Base-by-base conservation (phyloP, 176 grass and related monocot species). In the Zea luxurians region DNA sequence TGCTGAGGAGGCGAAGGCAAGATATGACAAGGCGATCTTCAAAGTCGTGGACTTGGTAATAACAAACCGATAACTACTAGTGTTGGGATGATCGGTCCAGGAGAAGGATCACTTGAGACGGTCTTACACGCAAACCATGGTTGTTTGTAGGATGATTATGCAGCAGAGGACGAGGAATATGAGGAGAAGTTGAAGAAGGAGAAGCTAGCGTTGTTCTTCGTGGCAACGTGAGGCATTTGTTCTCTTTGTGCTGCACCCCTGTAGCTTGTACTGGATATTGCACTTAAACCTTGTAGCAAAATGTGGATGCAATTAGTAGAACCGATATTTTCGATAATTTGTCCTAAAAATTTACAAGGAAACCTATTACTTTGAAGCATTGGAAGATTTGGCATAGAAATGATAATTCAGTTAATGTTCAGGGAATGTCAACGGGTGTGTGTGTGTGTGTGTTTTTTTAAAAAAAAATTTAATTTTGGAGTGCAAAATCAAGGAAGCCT, bases 31-130 rank as follows among this genome's bases (percentile, higher is more conserved):
- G 85, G 91, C 89, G 4, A 48, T 72, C 63, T 94, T 97, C 71
- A 97, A 90, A 97, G 87, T 97, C 70, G 74, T 90, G 34, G 94
- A 92, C 87, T 46, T 97, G 86, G 94, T 97, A 91, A 68, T 97
- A 91, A 68, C 83, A 75, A 60, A 83, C 60, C 8, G 80, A 58
- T 46, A 66, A 58, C 5, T n/a, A n/a, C n/a, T 52, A 18, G 13
- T 58, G 20, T 16, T 10, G 3, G 17, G 60, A n/a, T n/a, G n/a
- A n/a, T n/a, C n/a, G n/a, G n/a, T n/a, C n/a, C n/a, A n/a, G n/a
- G n/a, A n/a, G n/a, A n/a, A n/a, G n/a, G n/a, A 59, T 11, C 5
- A 37, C 70, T 17, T 36, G 36, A 61, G 8, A 52, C 64, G 61
- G 61, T 78, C 74, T 87, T 87, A 83, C 21, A 15, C 42, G 43